Conservation (phyloP, 208 protist genomes). For the Trypanosoma brucei region DNA sequence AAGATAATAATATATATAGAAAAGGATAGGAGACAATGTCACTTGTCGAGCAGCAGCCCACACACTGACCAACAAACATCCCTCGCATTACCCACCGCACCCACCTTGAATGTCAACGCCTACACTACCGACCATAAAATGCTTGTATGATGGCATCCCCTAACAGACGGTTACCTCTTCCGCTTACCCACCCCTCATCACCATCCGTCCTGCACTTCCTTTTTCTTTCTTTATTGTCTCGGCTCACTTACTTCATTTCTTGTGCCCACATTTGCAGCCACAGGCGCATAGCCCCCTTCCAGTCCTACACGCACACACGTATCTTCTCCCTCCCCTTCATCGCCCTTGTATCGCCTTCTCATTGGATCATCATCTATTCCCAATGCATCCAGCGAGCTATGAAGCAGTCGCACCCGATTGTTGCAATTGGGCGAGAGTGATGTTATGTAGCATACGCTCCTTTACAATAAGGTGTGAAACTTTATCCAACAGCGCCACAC, state of each 20-base stretch:
- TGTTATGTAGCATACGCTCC: constrained; percentile 89
- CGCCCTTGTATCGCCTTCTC: no score
- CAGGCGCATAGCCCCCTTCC: no score
- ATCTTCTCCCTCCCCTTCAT: no score
- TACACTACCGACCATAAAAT: not conserved
- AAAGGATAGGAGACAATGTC: not conserved
- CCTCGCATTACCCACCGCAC: no score
- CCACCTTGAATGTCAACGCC: no score
- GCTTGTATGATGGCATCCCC: not conserved
- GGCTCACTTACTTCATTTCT: constrained; percentile 8
- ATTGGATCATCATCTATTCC: no score
- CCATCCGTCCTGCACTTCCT: constrained; percentile 19
- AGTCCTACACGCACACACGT: no score
- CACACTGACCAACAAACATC: not conserved
- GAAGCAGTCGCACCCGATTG: not conserved
- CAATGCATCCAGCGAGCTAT: no score
- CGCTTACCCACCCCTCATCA: constrained; percentile 23
- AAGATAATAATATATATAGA: not conserved
- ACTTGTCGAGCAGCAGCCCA: not conserved
- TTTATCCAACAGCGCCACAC: constrained; percentile 89
- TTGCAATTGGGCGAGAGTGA: constrained; percentile 13
- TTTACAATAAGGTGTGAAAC: constrained; percentile 93
- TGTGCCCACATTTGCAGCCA: not conserved
- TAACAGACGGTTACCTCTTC: constrained; percentile 9
- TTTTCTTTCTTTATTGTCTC: constrained; percentile 15